Evolutionary conservation across 1,284 basidiomycete species (phyloP).

Genomic region (Stygiomarasmius scandens): DNA sequence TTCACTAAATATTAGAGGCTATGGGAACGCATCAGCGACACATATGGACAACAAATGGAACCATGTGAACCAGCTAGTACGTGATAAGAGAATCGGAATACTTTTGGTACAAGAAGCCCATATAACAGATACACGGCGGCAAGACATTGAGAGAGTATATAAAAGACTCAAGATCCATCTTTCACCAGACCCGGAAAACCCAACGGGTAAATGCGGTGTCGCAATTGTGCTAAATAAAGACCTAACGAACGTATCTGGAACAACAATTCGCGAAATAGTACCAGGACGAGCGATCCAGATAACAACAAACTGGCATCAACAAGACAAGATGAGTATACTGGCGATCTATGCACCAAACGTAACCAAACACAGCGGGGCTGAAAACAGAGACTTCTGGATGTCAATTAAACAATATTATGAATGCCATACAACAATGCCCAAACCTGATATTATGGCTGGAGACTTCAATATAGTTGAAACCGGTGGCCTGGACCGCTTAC

Average conservation of each 20-base stretch:
- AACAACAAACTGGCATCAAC: slow-evolving; percentile 11
- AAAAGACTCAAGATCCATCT: too few relatives aligned
- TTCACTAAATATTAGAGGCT: slow-evolving; percentile 22
- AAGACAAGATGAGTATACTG: slow-evolving; percentile 13
- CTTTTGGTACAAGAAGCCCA: slow-evolving; percentile 32
- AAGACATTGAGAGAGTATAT: too few relatives aligned
- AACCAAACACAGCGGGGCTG: not conserved
- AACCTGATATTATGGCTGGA: slow-evolving; percentile 18
- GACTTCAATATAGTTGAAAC: slow-evolving; percentile 24
- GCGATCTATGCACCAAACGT: slow-evolving; percentile 27
- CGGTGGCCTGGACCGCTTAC: slow-evolving; percentile 18
- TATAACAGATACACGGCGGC: slow-evolving; percentile 14
- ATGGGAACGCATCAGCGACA: not conserved
- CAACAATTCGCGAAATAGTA: not conserved
- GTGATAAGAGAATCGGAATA: slow-evolving; percentile 22
- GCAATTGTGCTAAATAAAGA: not conserved
- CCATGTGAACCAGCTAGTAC: slow-evolving; percentile 20
- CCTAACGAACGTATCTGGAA: not conserved
- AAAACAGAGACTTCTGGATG: slow-evolving; percentile 25
- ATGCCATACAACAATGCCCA: not conserved
- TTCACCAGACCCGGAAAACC: not conserved
- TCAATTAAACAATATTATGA: slow-evolving; percentile 14
- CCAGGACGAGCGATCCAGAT: slow-evolving; percentile 7
- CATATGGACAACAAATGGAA: slow-evolving; percentile 24
- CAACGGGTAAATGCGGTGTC: not conserved